Base-by-base conservation (phyloP, 2,329 filamentous ascomycete genomes). In the Sordariomycetes sp. region DNA sequence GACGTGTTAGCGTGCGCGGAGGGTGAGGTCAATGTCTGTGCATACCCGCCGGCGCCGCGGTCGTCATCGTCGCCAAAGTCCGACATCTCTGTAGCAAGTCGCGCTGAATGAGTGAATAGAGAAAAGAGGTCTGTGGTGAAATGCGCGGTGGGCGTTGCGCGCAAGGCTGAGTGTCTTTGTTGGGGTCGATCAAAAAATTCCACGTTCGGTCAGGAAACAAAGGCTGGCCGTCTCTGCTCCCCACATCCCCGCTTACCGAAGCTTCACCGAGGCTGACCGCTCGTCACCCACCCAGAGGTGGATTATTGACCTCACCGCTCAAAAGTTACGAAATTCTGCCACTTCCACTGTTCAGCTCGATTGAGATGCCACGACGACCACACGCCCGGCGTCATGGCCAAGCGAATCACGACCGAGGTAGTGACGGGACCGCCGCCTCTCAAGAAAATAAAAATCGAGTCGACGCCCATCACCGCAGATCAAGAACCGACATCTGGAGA, bases 51-150 rank as follows among this genome's bases (percentile, higher is more conserved):
- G 46, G 66, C 72, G 46, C 66, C 72, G 44, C 64, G 68, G 50
- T 76, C 75, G 46, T 81, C 25, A 14, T 16, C 74, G 50, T 80
- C 75, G 47, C 77, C 80, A 62, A 79, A 79, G 62, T 85, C 81
- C 59, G 81, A 86, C 82, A 86, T 86, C 15, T 28, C 38, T 61
- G 38, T 27, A 12, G 3, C 4, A 34, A 5, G 3, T 31, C 17
- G 11, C 17, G 15, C 28, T 21, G 35, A 28, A 30, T 34, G 26
- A 27, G 36, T 34, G 31, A 19, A 19, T 19, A 19, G 25, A 8
- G 20, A 24, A 21, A 6, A 12, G 25, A 11, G 20, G 21, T 14
- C 10, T 16, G 18, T 15, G 20, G 4, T 16, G 21, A 16, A 28
- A 28, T n/a, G 8, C 17, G 25, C 17, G 25, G 25, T 28, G 25